Conservation (phyloP, 2,329 filamentous ascomycete species). For the Claviceps monticola region DNA sequence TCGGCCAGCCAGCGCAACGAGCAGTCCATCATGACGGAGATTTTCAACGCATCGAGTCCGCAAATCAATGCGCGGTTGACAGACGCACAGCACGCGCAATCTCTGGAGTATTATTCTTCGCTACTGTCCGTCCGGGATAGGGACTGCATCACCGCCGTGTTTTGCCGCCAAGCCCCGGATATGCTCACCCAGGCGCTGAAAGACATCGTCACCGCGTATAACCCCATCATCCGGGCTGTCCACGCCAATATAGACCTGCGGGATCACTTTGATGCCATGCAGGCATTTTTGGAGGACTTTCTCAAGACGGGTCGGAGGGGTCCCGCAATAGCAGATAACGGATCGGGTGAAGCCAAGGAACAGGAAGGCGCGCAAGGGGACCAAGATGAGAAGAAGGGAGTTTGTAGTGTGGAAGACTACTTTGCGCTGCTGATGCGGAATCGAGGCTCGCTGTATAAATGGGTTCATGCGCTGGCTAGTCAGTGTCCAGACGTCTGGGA, state of each 20-base stretch:
- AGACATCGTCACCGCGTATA: conserved; percentile 53
- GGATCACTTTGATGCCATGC: conserved; percentile 51
- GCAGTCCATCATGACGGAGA: conserved; percentile 51
- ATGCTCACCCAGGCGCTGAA: conserved; percentile 55
- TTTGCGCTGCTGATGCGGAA: conserved; percentile 53
- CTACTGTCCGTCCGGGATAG: conserved; percentile 60
- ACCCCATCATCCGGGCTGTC: conserved; percentile 58
- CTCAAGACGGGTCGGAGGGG: conserved; percentile 39
- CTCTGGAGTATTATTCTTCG: conserved; percentile 56
- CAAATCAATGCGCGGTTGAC: conserved; percentile 32
- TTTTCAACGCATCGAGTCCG: conserved; percentile 43
- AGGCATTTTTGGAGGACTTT: conserved; percentile 58
- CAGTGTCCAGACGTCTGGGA: conserved; percentile 52
- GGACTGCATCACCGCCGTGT: conserved; percentile 50
- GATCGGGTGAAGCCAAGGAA: conserved; percentile 1
- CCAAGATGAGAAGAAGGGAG: neutral
- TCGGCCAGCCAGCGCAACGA: conserved; percentile 34
- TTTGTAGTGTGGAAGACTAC: conserved; percentile 57
- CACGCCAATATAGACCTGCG: conserved; percentile 60
- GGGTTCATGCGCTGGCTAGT: conserved; percentile 54
- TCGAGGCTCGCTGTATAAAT: conserved; percentile 49
- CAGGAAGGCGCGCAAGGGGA: neutral
- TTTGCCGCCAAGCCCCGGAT: conserved; percentile 59
- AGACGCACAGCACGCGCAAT: conserved; percentile 47
- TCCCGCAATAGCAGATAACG: too few relatives aligned